Evolutionary conservation across 2,329 filamentous ascomycete genomes (phyloP).

Genomic region (Zarea fungicola): DNA sequence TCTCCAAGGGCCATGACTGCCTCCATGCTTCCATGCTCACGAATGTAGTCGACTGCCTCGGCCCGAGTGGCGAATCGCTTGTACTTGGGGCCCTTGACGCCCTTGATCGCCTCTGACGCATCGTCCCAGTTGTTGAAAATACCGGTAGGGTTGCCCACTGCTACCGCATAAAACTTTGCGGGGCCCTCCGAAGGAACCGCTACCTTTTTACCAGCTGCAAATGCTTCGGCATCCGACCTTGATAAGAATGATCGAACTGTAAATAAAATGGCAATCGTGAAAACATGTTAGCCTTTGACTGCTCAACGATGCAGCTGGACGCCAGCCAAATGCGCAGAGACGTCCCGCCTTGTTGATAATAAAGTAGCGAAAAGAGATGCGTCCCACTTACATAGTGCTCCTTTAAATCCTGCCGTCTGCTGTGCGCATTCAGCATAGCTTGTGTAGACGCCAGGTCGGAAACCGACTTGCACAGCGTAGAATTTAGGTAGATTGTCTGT

Average conservation of each 20-base stretch:
- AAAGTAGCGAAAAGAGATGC: not conserved
- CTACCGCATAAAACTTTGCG: slow-evolving; percentile 55
- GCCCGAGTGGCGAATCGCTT: slow-evolving; percentile 62
- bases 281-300: not conserved
- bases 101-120: slow-evolving; percentile 67
- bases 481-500: slow-evolving; percentile 48
- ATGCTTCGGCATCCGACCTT: slow-evolving; percentile 71
- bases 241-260: slow-evolving; percentile 76
- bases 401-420: slow-evolving; percentile 56
- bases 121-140: slow-evolving; percentile 62
- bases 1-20: slow-evolving; percentile 37
- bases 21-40: slow-evolving; percentile 38
- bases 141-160: slow-evolving; percentile 52
- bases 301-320: too few species aligned
- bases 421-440: slow-evolving; percentile 57
- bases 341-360: not conserved
- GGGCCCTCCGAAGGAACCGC: slow-evolving; percentile 35
- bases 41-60: slow-evolving; percentile 76
- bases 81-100: slow-evolving; percentile 64
- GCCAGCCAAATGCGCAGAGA: too few species aligned
- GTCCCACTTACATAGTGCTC: slow-evolving; percentile 59
- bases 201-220: slow-evolving; percentile 55
- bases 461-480: slow-evolving; percentile 57
- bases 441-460: slow-evolving; percentile 55
- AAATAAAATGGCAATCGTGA: not conserved